These are phyloP conservation scores for Oidiodendron maius DNA, from an alignment of 495 filamentous ascomycete genomes.

Conservation along the genomic window DNA sequence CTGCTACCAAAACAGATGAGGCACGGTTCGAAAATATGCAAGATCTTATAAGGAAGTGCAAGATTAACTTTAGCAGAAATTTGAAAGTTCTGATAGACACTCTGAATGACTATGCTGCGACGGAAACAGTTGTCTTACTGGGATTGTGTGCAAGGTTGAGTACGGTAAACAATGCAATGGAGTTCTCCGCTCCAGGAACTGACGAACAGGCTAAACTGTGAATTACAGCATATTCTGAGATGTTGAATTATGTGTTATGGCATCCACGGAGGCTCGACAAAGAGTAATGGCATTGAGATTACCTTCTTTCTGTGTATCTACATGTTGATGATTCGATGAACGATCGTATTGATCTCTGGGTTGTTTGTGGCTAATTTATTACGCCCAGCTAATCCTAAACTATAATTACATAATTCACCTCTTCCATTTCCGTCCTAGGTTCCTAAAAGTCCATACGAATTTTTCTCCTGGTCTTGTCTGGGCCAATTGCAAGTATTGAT, in stretches of 20 bases:
- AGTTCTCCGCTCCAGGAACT: slow-evolving; percentile 39
- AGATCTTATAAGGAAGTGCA: slow-evolving; percentile 80
- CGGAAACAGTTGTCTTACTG: slow-evolving; percentile 89
- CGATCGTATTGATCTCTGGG: too few relatives aligned
- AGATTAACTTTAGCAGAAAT: slow-evolving; percentile 85
- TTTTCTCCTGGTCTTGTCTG: too few relatives aligned
- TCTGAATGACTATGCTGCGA: slow-evolving; percentile 93
- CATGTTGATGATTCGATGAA: too few relatives aligned
- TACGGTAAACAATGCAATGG: slow-evolving; percentile 64
- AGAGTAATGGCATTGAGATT: too few relatives aligned
- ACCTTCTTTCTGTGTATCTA: too few relatives aligned
- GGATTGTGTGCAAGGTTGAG: slow-evolving; percentile 76
- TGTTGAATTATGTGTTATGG: neutral
- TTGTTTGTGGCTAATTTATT: too few relatives aligned
- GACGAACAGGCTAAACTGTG: slow-evolving; percentile 28
- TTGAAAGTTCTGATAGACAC: slow-evolving; percentile 88
- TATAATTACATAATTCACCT: too few relatives aligned
- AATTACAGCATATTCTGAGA: neutral
- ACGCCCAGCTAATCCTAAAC: too few relatives aligned
- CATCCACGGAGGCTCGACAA: too few relatives aligned
- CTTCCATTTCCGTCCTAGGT: too few relatives aligned
- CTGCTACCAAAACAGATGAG: slow-evolving; percentile 42
- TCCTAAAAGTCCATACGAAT: too few relatives aligned
- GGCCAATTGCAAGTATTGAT: too few relatives aligned
- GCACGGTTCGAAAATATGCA: slow-evolving; percentile 69